Conservation (phyloP, 2,329 filamentous ascomycete species). For the Exophiala sideris region DNA sequence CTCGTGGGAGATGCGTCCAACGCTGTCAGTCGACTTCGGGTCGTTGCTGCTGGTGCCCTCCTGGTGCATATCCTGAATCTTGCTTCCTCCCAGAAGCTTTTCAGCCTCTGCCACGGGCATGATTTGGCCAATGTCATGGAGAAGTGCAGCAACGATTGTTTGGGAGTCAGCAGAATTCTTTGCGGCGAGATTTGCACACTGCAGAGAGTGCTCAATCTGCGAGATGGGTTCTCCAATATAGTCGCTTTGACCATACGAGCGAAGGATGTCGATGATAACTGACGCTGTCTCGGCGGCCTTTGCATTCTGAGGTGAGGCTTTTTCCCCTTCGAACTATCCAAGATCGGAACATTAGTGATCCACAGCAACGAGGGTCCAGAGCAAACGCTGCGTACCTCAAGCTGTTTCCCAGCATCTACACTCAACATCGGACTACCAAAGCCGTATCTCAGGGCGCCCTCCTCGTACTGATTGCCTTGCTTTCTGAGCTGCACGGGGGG, state of each 20-base stretch:
- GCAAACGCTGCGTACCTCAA: not conserved
- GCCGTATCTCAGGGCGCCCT: conserved; percentile 35
- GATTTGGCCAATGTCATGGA: conserved; percentile 45
- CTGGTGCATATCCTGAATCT: conserved; percentile 3
- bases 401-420: conserved; percentile 27
- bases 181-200: conserved; percentile 7
- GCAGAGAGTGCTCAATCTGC: conserved; percentile 7
- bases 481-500: conserved; percentile 41
- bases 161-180: conserved; percentile 17
- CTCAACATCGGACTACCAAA: conserved; percentile 41
- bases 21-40: conserved; percentile 25
- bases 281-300: not conserved
- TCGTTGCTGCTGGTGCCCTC: not conserved
- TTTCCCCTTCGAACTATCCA: not conserved
- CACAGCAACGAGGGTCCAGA: too few relatives aligned
- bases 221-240: conserved; percentile 10
- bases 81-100: not conserved
- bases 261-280: not conserved
- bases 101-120: conserved; percentile 30
- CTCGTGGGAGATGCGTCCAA: conserved; percentile 31
- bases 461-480: conserved; percentile 35
- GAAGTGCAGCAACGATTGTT: conserved; percentile 38
- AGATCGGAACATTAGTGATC: too few relatives aligned
- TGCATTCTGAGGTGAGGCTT: not conserved
- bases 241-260: conserved; percentile 1